A percentile compares a stretch with the other conserved stretches of the same genome.
Conservation (phyloP, 1,284 basidiomycete genomes). For the Mycosarcoma mackinlayi region DNA sequence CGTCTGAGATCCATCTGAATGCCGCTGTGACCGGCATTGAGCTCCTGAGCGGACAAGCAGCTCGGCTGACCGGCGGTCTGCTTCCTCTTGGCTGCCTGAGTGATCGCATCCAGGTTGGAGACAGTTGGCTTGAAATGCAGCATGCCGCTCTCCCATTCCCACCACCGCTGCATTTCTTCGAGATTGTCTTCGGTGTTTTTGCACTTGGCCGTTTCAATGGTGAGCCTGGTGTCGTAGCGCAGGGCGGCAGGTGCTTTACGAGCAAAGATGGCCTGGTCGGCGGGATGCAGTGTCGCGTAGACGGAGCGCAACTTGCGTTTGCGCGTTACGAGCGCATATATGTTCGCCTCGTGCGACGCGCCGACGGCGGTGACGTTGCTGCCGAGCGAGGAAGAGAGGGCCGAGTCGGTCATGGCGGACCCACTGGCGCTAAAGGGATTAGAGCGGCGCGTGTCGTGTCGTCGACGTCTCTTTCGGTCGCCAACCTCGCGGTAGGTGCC, state of each 20-base stretch:
- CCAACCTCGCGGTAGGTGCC: conserved; percentile 44
- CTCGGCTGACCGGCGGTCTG: conserved; percentile 29
- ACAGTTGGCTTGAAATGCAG: conserved; percentile 50
- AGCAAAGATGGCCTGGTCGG: conserved; percentile 51
- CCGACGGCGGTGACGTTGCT: conserved; percentile 19
- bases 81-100: conserved; percentile 32
- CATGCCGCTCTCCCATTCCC: conserved; percentile 51
- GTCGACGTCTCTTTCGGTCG: conserved; percentile 35
- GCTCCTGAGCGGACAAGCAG: conserved; percentile 38
- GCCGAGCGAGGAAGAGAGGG: conserved; percentile 30
- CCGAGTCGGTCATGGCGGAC: conserved; percentile 31
- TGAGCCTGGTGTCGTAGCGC: conserved; percentile 39
- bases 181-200: conserved; percentile 43
- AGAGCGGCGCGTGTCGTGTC: conserved; percentile 39
- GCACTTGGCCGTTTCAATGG: conserved; percentile 48
- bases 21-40: conserved; percentile 46
- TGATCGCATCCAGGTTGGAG: conserved; percentile 44
- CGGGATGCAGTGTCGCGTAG: conserved; percentile 45
- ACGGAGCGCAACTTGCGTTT: conserved; percentile 49
- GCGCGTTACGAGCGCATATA: conserved; percentile 43
- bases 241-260: conserved; percentile 39
- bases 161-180: conserved; percentile 51
- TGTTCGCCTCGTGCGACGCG: conserved; percentile 35
- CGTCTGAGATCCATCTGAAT: conserved; percentile 41
- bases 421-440: conserved; percentile 34